These are phyloP conservation scores for Eucalyptus pauciflora DNA, from an alignment of 345 rosid genomes.

Conservation along the genomic window DNA sequence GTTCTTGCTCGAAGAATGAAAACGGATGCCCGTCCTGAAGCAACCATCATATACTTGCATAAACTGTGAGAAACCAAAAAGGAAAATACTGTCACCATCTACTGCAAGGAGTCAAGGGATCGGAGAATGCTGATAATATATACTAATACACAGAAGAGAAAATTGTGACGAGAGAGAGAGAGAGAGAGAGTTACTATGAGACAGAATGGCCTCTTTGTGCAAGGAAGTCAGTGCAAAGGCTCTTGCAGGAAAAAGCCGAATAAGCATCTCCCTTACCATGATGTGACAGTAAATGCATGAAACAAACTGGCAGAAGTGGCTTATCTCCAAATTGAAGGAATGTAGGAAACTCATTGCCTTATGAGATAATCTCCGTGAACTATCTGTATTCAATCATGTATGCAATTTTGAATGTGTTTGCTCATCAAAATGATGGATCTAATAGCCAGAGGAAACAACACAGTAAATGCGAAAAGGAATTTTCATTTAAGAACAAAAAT, in stretches of 20 bases:
- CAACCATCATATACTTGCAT: constrained; percentile 72
- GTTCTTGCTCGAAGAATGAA: constrained; percentile 28
- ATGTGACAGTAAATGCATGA: background rate
- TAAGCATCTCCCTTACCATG: background rate
- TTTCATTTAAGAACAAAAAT: background rate
- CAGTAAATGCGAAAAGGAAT: background rate
- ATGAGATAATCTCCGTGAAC: background rate
- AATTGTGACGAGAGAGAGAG: background rate
- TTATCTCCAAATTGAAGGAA: background rate
- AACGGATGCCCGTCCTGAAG: constrained; percentile 59
- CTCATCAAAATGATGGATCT: background rate
- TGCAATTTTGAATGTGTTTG: background rate
- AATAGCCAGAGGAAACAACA: background rate
- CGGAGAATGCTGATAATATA: background rate
- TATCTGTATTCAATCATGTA: background rate
- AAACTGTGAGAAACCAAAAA: constrained; percentile 26
- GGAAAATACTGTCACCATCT: background rate
- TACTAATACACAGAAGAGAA: background rate
- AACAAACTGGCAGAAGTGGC: background rate
- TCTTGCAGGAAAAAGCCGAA: background rate
- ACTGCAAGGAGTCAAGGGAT: background rate
- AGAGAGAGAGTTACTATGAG: too few species aligned
- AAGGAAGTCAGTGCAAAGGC: background rate
- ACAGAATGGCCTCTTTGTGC: background rate
- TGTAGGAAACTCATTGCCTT: background rate